A percentile compares a stretch with the other conserved stretches of the same genome.
phyloP scores from a whole-genome alignment of 2,329 filamentous ascomycete genomes.

The Paecilomyces niveus region DNA sequence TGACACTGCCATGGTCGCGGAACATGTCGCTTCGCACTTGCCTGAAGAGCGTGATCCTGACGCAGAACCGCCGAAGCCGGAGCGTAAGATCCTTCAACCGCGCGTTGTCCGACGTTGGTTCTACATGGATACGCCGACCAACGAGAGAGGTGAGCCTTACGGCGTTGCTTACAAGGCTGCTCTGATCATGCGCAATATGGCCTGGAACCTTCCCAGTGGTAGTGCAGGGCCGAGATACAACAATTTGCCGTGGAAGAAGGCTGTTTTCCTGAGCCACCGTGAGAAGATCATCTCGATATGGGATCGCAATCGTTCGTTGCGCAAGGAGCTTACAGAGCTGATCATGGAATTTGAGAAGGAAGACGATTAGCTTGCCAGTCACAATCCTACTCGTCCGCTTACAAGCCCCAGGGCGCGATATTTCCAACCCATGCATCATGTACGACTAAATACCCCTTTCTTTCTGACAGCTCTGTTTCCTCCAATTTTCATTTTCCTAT shows the following conservation, averaged over 20 bases:
- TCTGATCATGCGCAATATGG: conserved; percentile 41
- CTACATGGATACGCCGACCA: conserved; percentile 35
- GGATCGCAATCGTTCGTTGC: conserved; percentile 35
- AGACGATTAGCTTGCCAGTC: not conserved
- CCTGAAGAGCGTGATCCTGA: conserved; percentile 27
- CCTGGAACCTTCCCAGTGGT: conserved; percentile 33
- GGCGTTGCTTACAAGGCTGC: conserved; percentile 42
- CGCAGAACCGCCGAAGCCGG: conserved; percentile 26
- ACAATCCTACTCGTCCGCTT: conserved; percentile 1
- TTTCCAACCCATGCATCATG: not conserved
- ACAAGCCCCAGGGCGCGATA: not conserved
- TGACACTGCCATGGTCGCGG: conserved; percentile 30
- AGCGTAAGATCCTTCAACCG: conserved; percentile 31
- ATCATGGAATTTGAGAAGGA: conserved; percentile 34
- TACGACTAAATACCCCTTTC: not conserved
- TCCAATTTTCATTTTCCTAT: not conserved
- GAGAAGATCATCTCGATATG: conserved; percentile 31
- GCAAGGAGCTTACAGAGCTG: conserved; percentile 36
- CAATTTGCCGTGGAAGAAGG: conserved; percentile 31
- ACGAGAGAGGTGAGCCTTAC: conserved; percentile 35
- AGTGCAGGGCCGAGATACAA: conserved; percentile 18
- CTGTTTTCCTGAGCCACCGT: conserved; percentile 32
- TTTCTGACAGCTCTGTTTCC: not conserved
- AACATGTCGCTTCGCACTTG: conserved; percentile 34
- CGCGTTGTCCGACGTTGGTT: conserved; percentile 33